Evolutionary conservation across 345 rosid genomes (phyloP).

Genomic region (Microthlaspi erraticum): DNA sequence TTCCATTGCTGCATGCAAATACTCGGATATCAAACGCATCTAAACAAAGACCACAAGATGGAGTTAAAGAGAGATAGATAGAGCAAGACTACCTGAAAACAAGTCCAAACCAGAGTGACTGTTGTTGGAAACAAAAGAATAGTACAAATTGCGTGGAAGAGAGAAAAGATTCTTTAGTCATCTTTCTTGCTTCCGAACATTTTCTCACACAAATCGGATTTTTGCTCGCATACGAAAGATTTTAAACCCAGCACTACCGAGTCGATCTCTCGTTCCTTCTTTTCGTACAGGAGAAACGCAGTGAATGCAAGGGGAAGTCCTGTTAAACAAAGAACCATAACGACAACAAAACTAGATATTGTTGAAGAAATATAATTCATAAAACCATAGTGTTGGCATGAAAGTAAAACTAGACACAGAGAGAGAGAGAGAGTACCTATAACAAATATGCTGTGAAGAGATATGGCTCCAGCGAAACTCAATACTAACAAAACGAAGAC

Average conservation of each 20-base stretch:
- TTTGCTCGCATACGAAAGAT: conserved; percentile 53
- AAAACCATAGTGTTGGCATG: conserved; percentile 7
- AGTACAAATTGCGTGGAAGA: background rate
- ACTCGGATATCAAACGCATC: too few species aligned
- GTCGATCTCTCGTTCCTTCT: conserved; percentile 71
- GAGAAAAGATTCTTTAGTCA: conserved; percentile 44
- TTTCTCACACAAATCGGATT: conserved; percentile 53
- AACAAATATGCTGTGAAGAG: conserved; percentile 60
- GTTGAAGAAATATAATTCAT: background rate
- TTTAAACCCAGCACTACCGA: conserved; percentile 48
- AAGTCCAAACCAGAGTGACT: conserved; percentile 16
- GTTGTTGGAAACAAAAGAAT: conserved; percentile 21
- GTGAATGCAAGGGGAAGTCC: conserved; percentile 68
- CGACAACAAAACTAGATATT: conserved; percentile 10
- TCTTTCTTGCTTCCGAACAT: conserved; percentile 51
- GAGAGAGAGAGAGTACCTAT: conserved; percentile 60
- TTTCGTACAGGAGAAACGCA: conserved; percentile 64
- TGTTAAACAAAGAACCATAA: conserved; percentile 44
- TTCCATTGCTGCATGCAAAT: too few species aligned
- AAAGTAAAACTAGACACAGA: conserved; percentile 5
- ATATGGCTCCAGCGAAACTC: conserved; percentile 66
- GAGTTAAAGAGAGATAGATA: too few species aligned
- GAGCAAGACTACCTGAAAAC: too few species aligned
- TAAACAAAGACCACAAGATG: too few species aligned
- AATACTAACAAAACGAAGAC: conserved; percentile 53